Percentiles rank a stretch among this genome's conserved stretches.
These are phyloP conservation scores for Sphaerulina vaccinii DNA, from an alignment of 2,329 filamentous ascomycete species.

Conservation along the genomic window DNA sequence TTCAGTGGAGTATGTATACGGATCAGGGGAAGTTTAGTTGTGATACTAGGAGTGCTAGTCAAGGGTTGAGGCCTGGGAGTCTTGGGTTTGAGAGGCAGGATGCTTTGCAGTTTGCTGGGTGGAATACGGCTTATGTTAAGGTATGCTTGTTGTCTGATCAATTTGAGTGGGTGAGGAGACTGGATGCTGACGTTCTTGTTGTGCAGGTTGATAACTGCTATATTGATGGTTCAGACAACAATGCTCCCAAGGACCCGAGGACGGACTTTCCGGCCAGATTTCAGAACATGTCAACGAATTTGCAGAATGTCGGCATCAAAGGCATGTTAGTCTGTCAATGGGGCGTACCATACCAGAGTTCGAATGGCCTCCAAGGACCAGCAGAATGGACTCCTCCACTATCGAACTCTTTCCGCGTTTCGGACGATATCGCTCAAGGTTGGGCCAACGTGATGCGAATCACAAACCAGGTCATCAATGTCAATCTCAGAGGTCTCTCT, in stretches of 20 bases:
- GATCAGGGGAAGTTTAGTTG: constrained; percentile 32
- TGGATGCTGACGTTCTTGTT: not conserved
- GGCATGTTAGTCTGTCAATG: constrained; percentile 31
- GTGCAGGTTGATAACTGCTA: constrained; percentile 36
- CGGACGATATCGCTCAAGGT: constrained; percentile 34
- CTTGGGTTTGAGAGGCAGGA: constrained; percentile 30
- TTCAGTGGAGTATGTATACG: constrained; percentile 58
- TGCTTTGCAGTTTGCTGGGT: constrained; percentile 30
- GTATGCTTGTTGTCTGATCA: not conserved
- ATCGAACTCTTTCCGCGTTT: constrained; percentile 34
- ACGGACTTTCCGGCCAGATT: constrained; percentile 33
- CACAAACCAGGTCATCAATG: constrained; percentile 33
- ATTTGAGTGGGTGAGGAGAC: not conserved
- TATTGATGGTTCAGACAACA: constrained; percentile 24
- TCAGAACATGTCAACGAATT: constrained; percentile 28
- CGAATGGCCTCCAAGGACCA: constrained; percentile 32
- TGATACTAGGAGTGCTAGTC: constrained; percentile 23
- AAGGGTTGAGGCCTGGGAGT: constrained; percentile 20
- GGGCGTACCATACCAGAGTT: constrained; percentile 31
- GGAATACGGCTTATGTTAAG: constrained; percentile 34
- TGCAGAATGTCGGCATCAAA: constrained; percentile 33
- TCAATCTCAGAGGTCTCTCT: constrained; percentile 29
- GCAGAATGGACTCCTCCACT: constrained; percentile 34
- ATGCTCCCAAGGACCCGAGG: constrained; percentile 33
- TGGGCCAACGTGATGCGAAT: constrained; percentile 35